phyloP scores from a whole-genome alignment of 805 yeast genomes.

The Wickerhamomyces bisporus region DNA sequence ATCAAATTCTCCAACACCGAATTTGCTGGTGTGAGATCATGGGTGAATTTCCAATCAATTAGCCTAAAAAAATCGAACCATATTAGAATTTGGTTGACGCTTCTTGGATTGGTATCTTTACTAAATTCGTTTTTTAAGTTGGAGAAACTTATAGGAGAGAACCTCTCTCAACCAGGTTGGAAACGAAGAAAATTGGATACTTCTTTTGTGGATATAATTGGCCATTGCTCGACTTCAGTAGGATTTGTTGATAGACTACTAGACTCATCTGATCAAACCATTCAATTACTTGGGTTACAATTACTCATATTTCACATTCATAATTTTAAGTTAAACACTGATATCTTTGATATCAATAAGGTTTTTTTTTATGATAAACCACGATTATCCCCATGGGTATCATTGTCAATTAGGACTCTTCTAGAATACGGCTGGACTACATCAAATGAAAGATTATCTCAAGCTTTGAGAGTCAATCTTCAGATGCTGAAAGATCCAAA shows the following conservation, averaged over 20 bases:
- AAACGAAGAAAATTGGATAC: slow-evolving; percentile 28
- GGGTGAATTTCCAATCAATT: slow-evolving; percentile 25
- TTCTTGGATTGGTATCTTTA: slow-evolving; percentile 31
- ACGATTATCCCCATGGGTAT: slow-evolving; percentile 13
- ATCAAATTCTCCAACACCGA: slow-evolving; percentile 10
- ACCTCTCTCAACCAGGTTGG: slow-evolving; percentile 4
- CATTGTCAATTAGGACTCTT: slow-evolving; percentile 12
- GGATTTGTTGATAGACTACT: slow-evolving; percentile 19
- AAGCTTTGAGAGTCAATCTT: slow-evolving; percentile 26
- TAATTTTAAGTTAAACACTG: slow-evolving; percentile 3
- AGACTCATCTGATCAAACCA: not conserved
- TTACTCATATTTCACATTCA: slow-evolving; percentile 24
- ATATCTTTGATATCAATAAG: slow-evolving; percentile 3
- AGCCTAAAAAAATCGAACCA: slow-evolving; percentile 4
- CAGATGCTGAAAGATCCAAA: slow-evolving; percentile 27
- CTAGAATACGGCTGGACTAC: slow-evolving; percentile 18
- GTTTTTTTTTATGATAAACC: slow-evolving; percentile 12
- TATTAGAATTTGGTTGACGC: slow-evolving; percentile 36
- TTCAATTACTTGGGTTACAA: slow-evolving; percentile 22
- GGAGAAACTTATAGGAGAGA: not conserved
- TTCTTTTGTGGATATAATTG: slow-evolving; percentile 19
- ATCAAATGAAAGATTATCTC: slow-evolving; percentile 12
- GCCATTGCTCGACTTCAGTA: slow-evolving; percentile 22
- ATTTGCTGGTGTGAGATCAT: not conserved
- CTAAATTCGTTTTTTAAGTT: slow-evolving; percentile 11